These are phyloP conservation scores for Madurella fahalii DNA, from an alignment of 2,329 filamentous ascomycete genomes.

Conservation along the genomic window DNA sequence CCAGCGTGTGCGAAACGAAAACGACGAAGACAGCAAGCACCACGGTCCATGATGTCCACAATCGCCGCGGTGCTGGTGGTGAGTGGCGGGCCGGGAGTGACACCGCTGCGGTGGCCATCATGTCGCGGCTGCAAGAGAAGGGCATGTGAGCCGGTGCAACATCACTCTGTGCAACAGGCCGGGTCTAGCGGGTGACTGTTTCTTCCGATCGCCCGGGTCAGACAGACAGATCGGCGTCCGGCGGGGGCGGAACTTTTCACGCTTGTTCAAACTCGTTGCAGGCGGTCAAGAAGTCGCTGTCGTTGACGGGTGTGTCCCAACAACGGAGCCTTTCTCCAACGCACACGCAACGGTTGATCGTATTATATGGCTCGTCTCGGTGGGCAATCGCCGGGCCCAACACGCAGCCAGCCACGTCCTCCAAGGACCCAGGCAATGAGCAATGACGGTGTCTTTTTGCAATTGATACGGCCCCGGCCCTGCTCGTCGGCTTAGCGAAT, in stretches of 20 bases:
- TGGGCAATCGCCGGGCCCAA: background rate
- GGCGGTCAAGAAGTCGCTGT: background rate
- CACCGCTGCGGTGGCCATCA: conserved; percentile 25
- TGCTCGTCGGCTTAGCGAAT: conserved; percentile 23
- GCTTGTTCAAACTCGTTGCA: background rate
- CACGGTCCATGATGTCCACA: conserved; percentile 29
- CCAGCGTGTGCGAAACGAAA: conserved; percentile 27
- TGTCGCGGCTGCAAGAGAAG: conserved; percentile 25
- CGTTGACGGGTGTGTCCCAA: conserved; percentile 4
- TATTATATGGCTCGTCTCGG: conserved; percentile 5
- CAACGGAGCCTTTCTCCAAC: background rate
- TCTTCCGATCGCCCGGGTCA: conserved; percentile 21
- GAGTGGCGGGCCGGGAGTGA: conserved; percentile 7
- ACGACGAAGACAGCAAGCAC: conserved; percentile 22
- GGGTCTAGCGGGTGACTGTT: conserved; percentile 21
- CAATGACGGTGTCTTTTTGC: background rate
- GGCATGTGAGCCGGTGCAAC: conserved; percentile 23
- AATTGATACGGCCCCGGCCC: conserved; percentile 5
- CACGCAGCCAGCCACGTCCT: background rate
- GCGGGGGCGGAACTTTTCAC: background rate
- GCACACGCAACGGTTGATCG: background rate
- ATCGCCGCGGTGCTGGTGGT: conserved; percentile 7
- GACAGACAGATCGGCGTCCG: conserved; percentile 21
- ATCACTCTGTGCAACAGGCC: conserved; percentile 23
- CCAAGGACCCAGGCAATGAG: background rate